A percentile compares a stretch with the other conserved stretches of the same genome.
Conservation (phyloP, 371 early-diverging fungal genomes). For the Mortierella sp. region DNA sequence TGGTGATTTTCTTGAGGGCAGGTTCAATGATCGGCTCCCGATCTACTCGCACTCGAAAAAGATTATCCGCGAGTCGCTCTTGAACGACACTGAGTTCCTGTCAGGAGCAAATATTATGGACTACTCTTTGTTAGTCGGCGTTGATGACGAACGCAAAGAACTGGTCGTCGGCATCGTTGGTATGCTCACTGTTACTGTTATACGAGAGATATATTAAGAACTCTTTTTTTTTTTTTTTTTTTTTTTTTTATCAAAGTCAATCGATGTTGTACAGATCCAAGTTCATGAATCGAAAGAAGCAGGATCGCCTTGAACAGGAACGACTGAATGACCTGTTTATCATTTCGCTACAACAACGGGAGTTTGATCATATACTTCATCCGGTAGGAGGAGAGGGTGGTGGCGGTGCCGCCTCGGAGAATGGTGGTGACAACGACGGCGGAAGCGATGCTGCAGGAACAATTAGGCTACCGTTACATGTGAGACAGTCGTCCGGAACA, state of each 20-base stretch:
- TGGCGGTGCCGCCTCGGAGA: too few species aligned
- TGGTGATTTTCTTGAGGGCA: constrained; percentile 74
- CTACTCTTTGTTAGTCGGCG: constrained; percentile 91
- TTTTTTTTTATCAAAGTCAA: too few species aligned
- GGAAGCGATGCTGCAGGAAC: constrained; percentile 4
- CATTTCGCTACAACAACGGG: constrained; percentile 33
- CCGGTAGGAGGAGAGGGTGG: constrained; percentile 5
- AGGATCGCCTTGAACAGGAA: constrained; percentile 36
- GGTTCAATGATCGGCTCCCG: constrained; percentile 55
- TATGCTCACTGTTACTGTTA: too few species aligned
- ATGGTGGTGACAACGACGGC: too few species aligned
- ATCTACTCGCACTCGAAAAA: constrained; percentile 82
- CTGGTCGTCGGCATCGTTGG: constrained; percentile 91
- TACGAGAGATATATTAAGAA: not conserved
- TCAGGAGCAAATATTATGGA: constrained; percentile 92
- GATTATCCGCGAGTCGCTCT: constrained; percentile 77
- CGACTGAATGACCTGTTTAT: constrained; percentile 28
- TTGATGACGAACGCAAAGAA: constrained; percentile 82
- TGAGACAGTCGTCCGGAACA: not conserved
- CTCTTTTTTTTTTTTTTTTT: constrained; percentile 8
- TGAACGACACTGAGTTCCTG: constrained; percentile 89
- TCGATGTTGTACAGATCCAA: constrained; percentile 43
- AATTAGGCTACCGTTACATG: constrained; percentile 4
- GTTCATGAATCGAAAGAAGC: constrained; percentile 24
- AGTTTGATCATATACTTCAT: constrained; percentile 23